Evolutionary conservation across 73 alveolate genomes (phyloP).

Genomic region (Breviolum minutum): DNA sequence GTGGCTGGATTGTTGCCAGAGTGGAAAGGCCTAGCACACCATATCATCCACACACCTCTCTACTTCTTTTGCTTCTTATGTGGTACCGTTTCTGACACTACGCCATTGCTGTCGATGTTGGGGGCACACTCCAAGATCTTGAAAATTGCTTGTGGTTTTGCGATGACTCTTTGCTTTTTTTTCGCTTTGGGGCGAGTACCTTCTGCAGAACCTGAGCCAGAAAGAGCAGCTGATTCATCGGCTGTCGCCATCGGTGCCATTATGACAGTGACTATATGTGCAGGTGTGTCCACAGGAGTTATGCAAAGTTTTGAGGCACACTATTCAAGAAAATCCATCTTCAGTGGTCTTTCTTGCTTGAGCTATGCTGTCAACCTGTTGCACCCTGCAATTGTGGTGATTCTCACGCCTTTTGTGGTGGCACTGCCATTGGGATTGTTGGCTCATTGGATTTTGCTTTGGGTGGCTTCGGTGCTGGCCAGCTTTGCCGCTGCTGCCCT

Average conservation of each 20-base stretch:
- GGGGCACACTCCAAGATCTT: background rate
- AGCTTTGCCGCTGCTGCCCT: constrained; percentile 20
- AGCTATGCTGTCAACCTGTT: constrained; percentile 50
- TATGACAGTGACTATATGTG: constrained; percentile 28
- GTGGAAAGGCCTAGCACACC: constrained; percentile 42
- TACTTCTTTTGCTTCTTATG: constrained; percentile 22
- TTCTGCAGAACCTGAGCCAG: background rate
- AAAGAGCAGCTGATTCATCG: background rate
- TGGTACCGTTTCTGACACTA: constrained; percentile 9
- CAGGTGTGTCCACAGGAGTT: background rate
- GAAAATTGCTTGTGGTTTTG: background rate
- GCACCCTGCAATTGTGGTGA: constrained; percentile 39
- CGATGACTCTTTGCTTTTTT: constrained; percentile 5
- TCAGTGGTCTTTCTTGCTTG: background rate
- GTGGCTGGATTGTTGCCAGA: background rate
- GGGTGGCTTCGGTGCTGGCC: background rate
- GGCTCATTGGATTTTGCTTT: background rate
- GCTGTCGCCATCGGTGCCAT: constrained; percentile 25
- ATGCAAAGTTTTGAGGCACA: background rate
- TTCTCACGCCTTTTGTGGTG: background rate
- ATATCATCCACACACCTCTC: constrained; percentile 57
- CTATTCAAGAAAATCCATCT: background rate
- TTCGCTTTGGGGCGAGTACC: constrained; percentile 30
- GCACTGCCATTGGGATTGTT: constrained; percentile 30
- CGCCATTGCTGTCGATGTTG: background rate